These are phyloP conservation scores for Fusarium floridanum DNA, from an alignment of 2,329 filamentous ascomycete genomes.

Conservation along the genomic window DNA sequence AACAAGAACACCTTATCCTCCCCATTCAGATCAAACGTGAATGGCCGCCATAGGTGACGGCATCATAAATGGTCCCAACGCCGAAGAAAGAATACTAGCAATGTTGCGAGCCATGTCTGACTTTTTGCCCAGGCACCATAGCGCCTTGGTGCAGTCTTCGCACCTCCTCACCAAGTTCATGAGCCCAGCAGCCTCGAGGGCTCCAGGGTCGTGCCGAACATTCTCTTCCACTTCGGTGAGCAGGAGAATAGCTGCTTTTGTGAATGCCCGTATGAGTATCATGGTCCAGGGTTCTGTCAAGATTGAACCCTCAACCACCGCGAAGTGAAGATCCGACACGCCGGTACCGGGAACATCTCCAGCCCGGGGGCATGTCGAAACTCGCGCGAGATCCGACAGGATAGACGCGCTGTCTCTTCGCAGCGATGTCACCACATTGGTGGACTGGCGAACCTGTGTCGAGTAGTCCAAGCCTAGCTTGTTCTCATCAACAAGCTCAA, in stretches of 20 bases:
- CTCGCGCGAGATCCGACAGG: constrained; percentile 62
- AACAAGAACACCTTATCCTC: constrained; percentile 30
- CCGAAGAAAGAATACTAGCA: constrained; percentile 43
- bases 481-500: constrained; percentile 63
- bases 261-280: constrained; percentile 66
- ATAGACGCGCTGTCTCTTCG: constrained; percentile 59
- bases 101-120: constrained; percentile 60
- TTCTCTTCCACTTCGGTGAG: constrained; percentile 52
- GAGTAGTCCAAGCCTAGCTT: constrained; percentile 44
- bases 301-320: constrained; percentile 66
- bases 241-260: constrained; percentile 57
- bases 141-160: constrained; percentile 63
- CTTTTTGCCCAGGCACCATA: constrained; percentile 68
- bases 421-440: constrained; percentile 55
- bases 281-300: constrained; percentile 72
- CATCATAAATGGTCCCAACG: constrained; percentile 44
- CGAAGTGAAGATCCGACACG: constrained; percentile 62
- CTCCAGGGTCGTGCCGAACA: constrained; percentile 42
- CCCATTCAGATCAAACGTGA: constrained; percentile 27
- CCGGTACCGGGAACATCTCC: constrained; percentile 43
- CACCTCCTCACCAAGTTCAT: constrained; percentile 53
- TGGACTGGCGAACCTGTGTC: constrained; percentile 44
- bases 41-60: constrained; percentile 33
- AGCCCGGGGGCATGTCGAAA: constrained; percentile 55
- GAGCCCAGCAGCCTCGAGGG: constrained; percentile 40